phyloP scores from a whole-genome alignment of 441 rosid genomes.

The Gossypium laxum region DNA sequence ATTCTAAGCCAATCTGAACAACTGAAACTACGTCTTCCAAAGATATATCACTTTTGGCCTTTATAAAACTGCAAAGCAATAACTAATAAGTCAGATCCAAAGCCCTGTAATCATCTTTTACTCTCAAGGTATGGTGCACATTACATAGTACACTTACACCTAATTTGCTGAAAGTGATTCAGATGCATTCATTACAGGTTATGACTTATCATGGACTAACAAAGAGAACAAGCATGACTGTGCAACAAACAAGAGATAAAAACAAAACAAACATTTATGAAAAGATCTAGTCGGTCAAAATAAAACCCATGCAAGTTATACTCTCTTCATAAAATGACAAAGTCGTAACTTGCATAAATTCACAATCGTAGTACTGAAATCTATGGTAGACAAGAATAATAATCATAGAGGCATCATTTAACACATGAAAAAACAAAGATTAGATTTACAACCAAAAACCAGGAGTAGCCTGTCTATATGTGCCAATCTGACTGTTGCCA shows the following conservation, averaged over 20 bases:
- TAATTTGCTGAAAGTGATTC: conserved; percentile 1
- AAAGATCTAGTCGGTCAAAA: background rate
- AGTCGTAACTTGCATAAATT: background rate
- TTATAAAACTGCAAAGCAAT: conserved; percentile 50
- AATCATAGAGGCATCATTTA: background rate
- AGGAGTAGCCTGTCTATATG: background rate
- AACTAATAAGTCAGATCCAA: conserved; percentile 13
- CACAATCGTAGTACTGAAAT: background rate
- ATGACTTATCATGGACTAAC: background rate
- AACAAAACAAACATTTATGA: background rate
- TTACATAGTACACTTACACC: background rate
- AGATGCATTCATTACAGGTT: background rate
- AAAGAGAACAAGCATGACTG: background rate
- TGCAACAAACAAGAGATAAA: conserved; percentile 5
- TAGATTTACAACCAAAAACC: background rate
- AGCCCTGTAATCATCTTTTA: conserved; percentile 1
- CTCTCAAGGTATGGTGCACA: background rate
- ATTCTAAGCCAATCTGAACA: conserved; percentile 55
- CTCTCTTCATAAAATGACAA: background rate
- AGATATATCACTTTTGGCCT: conserved; percentile 80
- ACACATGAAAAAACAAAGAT: background rate
- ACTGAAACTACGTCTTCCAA: conserved; percentile 68
- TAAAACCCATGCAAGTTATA: background rate
- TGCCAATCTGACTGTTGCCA: background rate
- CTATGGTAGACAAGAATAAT: background rate